These are phyloP conservation scores for Claviceps cyperi DNA, from an alignment of 2,329 filamentous ascomycete genomes.

Conservation along the genomic window DNA sequence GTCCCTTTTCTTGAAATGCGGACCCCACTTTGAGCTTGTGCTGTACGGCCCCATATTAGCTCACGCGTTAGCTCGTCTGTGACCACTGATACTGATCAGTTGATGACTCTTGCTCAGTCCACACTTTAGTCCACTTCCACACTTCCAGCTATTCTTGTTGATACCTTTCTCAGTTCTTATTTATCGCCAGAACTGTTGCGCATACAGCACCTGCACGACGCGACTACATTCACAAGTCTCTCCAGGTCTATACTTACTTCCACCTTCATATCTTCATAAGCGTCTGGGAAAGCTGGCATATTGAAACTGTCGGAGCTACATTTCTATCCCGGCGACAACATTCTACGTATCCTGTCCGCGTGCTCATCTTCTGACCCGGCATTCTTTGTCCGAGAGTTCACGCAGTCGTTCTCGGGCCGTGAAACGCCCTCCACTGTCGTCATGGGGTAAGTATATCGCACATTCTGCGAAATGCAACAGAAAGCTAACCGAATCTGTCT, in stretches of 20 bases:
- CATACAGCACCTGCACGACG: background rate
- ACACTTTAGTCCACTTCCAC: background rate
- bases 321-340: background rate
- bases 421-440: slow-evolving; percentile 2
- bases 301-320: background rate
- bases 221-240: background rate
- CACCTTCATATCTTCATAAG: background rate
- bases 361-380: background rate
- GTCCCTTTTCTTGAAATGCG: no score
- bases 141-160: slow-evolving; percentile 1
- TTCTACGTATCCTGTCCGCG: no score
- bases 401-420: background rate
- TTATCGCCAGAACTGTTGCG: background rate
- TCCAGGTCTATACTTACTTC: no score
- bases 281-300: background rate
- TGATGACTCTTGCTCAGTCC: background rate
- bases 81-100: no score
- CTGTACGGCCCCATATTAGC: no score
- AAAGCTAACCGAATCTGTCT: background rate
- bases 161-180: background rate
- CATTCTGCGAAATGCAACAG: background rate
- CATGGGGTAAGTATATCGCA: slow-evolving; percentile 16
- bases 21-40: no score
- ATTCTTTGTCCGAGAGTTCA: background rate
- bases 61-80: background rate